phyloP scores from a whole-genome alignment of 805 yeast species.

The Suhomyces prunicola region DNA sequence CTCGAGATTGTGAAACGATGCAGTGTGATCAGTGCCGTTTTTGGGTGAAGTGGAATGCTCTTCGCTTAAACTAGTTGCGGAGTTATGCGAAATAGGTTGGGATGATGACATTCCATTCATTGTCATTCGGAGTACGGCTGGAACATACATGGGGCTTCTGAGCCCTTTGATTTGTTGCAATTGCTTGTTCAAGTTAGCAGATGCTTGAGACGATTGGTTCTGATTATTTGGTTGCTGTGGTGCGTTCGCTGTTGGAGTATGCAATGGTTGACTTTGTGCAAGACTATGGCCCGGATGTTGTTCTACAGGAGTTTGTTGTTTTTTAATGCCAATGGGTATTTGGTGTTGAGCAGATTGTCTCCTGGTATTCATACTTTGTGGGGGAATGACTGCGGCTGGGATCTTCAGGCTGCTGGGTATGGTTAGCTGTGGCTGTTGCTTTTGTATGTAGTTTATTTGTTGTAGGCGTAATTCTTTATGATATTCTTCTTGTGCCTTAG shows the following conservation, averaged over 20 bases:
- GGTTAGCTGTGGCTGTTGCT: not conserved
- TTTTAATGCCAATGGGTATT: not conserved
- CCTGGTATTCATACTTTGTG: conserved; percentile 21
- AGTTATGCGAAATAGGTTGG: not conserved
- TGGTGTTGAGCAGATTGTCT: conserved; percentile 7
- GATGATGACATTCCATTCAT: conserved; percentile 8
- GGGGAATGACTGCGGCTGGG: conserved; percentile 26
- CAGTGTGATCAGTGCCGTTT: not conserved
- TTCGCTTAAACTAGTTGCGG: conserved; percentile 6
- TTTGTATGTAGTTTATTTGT: conserved; percentile 2
- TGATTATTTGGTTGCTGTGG: not conserved
- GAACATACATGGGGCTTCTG: conserved; percentile 82
- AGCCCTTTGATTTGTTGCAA: conserved; percentile 75
- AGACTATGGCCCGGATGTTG: conserved; percentile 15
- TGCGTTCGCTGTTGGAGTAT: not conserved
- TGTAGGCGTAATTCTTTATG: conserved; percentile 3
- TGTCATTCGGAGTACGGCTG: conserved; percentile 73
- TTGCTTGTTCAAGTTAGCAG: conserved; percentile 17
- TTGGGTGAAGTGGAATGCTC: conserved; percentile 9
- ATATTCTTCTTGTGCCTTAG: conserved; percentile 6
- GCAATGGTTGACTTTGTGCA: conserved; percentile 12
- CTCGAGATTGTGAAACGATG: conserved; percentile 4
- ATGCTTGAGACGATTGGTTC: not conserved
- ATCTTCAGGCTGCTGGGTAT: conserved; percentile 4
- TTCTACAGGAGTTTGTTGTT: conserved; percentile 12